Percentiles rank a stretch among this genome's conserved stretches.
These are phyloP conservation scores for Plasmodium gaboni DNA, from an alignment of 169 alveolate genomes.

Conservation along the genomic window DNA sequence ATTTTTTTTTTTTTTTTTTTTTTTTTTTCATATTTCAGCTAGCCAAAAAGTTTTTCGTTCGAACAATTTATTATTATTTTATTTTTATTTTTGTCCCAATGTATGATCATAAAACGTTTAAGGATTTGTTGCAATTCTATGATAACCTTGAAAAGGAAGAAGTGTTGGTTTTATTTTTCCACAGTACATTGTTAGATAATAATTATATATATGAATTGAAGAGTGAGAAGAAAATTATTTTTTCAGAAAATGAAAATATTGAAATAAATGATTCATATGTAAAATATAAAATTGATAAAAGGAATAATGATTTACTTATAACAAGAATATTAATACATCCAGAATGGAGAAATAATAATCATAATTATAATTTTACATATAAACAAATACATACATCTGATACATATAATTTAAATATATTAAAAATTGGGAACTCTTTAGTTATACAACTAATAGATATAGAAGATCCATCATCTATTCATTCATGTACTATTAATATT, in stretches of 20 bases:
- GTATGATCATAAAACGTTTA: constrained; percentile 29
- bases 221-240: constrained; percentile 7
- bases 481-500: constrained; percentile 50
- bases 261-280: constrained; percentile 25
- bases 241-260: constrained; percentile 24
- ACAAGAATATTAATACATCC: constrained; percentile 73
- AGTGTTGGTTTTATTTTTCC: constrained; percentile 39
- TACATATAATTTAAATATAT: constrained; percentile 53
- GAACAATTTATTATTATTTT: background rate
- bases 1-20: background rate
- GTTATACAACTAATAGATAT: constrained; percentile 50
- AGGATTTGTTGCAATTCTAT: constrained; percentile 30
- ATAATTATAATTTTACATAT: constrained; percentile 56
- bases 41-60: too few relatives aligned
- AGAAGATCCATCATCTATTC: constrained; percentile 22
- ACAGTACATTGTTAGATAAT: constrained; percentile 41
- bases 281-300: constrained; percentile 38
- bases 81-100: constrained; percentile 7
- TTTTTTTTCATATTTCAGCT: background rate
- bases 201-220: constrained; percentile 30
- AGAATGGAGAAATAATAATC: constrained; percentile 48
- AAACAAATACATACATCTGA: constrained; percentile 9
- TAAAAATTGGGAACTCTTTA: constrained; percentile 61
- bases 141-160: constrained; percentile 55
- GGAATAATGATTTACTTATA: constrained; percentile 11